A percentile compares a stretch with the other conserved stretches of the same genome.
Evolutionary conservation across 805 yeast genomes (phyloP).

Genomic region (Teunomyces tritomae): DNA sequence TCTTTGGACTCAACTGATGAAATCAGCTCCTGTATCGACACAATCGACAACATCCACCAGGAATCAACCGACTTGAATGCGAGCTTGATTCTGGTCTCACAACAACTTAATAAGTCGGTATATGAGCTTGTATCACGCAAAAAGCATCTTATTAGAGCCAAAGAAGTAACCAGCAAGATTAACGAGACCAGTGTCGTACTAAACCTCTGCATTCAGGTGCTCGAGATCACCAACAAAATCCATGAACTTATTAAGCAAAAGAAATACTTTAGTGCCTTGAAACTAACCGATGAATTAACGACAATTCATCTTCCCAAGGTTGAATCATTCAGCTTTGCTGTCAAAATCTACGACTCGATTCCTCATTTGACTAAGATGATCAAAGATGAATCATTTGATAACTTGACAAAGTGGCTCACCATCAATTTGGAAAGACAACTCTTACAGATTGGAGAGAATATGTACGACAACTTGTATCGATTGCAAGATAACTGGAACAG

Average conservation of each 20-base stretch:
- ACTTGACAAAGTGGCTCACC: constrained; percentile 63
- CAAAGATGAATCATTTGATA: constrained; percentile 67
- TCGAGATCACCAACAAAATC: constrained; percentile 82
- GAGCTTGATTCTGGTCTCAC: constrained; percentile 57
- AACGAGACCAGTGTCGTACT: constrained; percentile 69
- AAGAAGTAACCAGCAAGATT: constrained; percentile 64
- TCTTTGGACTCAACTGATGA: constrained; percentile 61
- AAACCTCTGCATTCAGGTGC: constrained; percentile 70
- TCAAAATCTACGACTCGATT: constrained; percentile 68
- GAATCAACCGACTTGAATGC: constrained; percentile 54
- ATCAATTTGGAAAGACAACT: constrained; percentile 61
- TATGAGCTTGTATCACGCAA: constrained; percentile 61
- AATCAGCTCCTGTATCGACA: constrained; percentile 56
- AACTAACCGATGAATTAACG: constrained; percentile 72
- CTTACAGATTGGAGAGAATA: constrained; percentile 52
- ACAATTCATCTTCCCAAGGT: constrained; percentile 67
- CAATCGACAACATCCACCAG: constrained; percentile 59
- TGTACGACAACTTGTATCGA: constrained; percentile 51
- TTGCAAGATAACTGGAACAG: constrained; percentile 62
- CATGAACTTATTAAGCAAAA: constrained; percentile 74
- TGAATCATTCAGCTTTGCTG: constrained; percentile 71
- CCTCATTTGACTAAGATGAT: constrained; percentile 74
- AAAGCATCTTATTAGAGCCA: constrained; percentile 54
- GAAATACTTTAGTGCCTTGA: constrained; percentile 82
- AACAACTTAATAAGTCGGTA: constrained; percentile 62